Base-by-base conservation (phyloP, 1,284 basidiomycete genomes). In the Austroboletus olivaceoglutinosus region DNA sequence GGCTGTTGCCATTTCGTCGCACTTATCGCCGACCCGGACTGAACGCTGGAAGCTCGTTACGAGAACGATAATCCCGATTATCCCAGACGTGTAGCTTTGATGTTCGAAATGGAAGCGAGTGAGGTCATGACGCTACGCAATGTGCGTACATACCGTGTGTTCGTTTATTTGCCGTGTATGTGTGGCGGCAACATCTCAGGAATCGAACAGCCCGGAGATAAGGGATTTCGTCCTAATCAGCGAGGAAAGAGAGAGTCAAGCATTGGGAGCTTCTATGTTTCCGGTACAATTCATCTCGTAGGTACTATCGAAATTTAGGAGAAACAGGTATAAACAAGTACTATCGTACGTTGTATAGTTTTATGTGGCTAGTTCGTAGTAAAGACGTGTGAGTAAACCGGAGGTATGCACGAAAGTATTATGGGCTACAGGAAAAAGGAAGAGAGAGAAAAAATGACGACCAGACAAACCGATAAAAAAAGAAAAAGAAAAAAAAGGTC, bases 391-490 rank as follows among this genome's bases (percentile, higher is more conserved):
- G 55, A 50, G 44, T 50, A 47, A 43, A 37, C 36, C 41, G 16
- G 33, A 64, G 63, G 58, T 65, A 63, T 64, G 59, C 41, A 50
- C 58, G 44, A 47, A 21, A 45, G 51, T 53, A 62, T 54, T 61
- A 63, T 13, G 41, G 42, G 46, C 58, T 51, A 64, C 58, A 49
- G 43, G 59, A 49, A 42, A 37, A 37, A 21, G 18, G 18, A 37
- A 37, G 19, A 33, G n/a, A 33, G 13, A 33, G 31, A n/a, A 54
- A 45, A 51, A 42, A 37, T 15, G 5, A 50, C 13, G 44, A 30
- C 23, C 47, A 39, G 29, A 60, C 58, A 59, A 63, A 64, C 49
- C 56, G 22, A 61, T 27, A 23, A 25, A 39, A 51, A 44, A 3
- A 21, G 19, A 12, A 12, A n/a, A 43, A 21, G 36, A 45, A 36